Evolutionary conservation across 805 yeast species (phyloP).

Genomic region (Saturnispora halmiae): DNA sequence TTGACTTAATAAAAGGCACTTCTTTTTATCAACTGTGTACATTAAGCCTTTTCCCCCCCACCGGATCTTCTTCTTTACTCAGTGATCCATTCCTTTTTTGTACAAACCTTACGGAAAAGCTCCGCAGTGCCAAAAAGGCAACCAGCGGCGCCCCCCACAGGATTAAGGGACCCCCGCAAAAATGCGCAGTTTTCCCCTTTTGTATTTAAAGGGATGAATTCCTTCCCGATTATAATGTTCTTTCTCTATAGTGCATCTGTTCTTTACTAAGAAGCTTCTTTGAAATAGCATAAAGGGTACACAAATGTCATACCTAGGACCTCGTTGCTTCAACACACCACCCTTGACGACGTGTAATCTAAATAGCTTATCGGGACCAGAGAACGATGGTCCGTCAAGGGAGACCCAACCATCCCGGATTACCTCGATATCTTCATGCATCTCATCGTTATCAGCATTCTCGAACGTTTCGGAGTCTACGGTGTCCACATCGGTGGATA

Average conservation of each 20-base stretch:
- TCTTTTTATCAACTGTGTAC: too few relatives aligned
- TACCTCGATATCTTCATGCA: background rate
- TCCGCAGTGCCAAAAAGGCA: background rate
- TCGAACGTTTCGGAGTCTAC: background rate
- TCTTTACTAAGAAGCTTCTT: too few relatives aligned
- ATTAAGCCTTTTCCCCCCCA: too few relatives aligned
- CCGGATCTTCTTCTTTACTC: too few relatives aligned
- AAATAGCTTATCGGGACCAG: background rate
- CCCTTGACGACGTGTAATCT: background rate
- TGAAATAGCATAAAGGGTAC: background rate
- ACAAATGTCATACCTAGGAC: background rate
- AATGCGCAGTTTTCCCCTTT: background rate
- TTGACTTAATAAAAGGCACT: too few relatives aligned
- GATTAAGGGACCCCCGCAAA: background rate
- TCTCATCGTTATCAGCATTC: background rate
- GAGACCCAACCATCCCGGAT: too few relatives aligned
- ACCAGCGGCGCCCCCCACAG: background rate
- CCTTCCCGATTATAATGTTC: too few relatives aligned
- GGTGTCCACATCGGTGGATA: background rate
- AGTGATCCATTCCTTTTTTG: too few relatives aligned
- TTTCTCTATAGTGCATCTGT: too few relatives aligned
- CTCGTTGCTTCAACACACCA: background rate
- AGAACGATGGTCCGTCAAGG: too few relatives aligned
- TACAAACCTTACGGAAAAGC: background rate
- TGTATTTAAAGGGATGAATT: background rate